Conservation (phyloP, 768 basidiomycete genomes). For the Clitopilus hobsonii region DNA sequence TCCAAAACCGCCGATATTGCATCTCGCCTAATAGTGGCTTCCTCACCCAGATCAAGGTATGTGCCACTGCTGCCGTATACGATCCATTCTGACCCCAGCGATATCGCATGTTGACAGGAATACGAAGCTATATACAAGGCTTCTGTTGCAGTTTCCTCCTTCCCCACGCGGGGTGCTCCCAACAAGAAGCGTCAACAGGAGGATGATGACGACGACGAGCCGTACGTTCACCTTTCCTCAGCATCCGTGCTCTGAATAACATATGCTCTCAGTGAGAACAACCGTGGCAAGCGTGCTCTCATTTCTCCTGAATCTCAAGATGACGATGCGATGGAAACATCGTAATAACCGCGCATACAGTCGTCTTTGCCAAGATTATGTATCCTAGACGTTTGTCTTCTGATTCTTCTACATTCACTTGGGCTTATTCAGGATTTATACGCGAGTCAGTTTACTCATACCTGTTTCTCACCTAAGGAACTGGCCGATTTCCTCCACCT, state of each 20-base stretch:
- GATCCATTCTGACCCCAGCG: background rate
- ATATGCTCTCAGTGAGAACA: background rate
- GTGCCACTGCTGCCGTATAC: conserved; percentile 8
- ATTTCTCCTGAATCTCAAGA: conserved; percentile 31
- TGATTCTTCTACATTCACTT: too few relatives aligned
- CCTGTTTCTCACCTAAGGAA: too few relatives aligned
- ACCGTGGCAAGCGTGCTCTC: conserved; percentile 39
- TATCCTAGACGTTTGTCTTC: background rate
- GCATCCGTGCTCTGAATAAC: conserved; percentile 16
- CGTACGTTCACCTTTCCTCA: conserved; percentile 9
- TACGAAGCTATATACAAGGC: conserved; percentile 92
- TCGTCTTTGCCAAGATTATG: background rate
- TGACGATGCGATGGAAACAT: conserved; percentile 49
- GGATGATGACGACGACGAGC: conserved; percentile 70
- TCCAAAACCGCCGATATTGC: conserved; percentile 89
- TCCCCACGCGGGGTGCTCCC: conserved; percentile 41
- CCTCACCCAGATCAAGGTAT: conserved; percentile 85
- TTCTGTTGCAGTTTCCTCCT: conserved; percentile 58
- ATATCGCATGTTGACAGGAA: conserved; percentile 45
- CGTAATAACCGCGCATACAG: conserved; percentile 20
- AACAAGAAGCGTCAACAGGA: conserved; percentile 63
- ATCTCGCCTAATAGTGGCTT: conserved; percentile 92
- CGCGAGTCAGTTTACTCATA: background rate
- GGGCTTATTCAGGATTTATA: background rate
- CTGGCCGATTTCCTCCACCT: background rate